Evolutionary conservation across 305 asterid species (phyloP), one percentile per base, ranked within the genome.

Genomic region (Fraxinus baroniana): DNA sequence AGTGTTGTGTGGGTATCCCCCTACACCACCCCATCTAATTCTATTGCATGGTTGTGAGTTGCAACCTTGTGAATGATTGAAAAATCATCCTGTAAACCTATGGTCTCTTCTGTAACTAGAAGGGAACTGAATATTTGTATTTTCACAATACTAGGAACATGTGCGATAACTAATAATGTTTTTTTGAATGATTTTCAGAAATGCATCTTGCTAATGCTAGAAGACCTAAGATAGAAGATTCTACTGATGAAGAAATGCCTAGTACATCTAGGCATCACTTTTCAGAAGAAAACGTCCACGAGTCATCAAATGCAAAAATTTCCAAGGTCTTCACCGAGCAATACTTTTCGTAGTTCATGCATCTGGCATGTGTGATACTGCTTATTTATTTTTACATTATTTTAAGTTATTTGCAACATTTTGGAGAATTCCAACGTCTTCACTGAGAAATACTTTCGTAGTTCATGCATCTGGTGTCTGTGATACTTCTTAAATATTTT

Each of bases 141-240:
- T 36, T 28, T 37, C 62, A 52, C 8, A 73, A 22, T 52, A 64
- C 64, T 74, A 22, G 49, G 77, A 18, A 13, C 64, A 74, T 77
- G 37, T 41, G 57, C n/a, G 39, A 74, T 75, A 73, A 79, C 81
- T 80, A 55, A 71, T 82, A 83, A 76, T 84, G 30, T 70, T 62
- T 82, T 80, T 85, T 84, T 77, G 78, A 82, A 60, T 76, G 83
- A 79, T 79, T 78, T 84, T 83, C 88, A 93, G 98, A 94, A 89
- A 91, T 92, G 91, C 95, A 91, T 83, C 93, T 97, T 78, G 93
- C 95, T 78, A 91, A 93, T 90, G 93, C 92, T 79, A 88, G 92
- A 88, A 92, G 95, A 87, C 71, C 87, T 82, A 91, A 90, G 92
- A 72, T 84, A 79, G 97, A 89, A 81, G 93, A 90, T 87, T 87